Evolutionary conservation across 306 rosid species (phyloP).

Genomic region (Rosa lucieae): DNA sequence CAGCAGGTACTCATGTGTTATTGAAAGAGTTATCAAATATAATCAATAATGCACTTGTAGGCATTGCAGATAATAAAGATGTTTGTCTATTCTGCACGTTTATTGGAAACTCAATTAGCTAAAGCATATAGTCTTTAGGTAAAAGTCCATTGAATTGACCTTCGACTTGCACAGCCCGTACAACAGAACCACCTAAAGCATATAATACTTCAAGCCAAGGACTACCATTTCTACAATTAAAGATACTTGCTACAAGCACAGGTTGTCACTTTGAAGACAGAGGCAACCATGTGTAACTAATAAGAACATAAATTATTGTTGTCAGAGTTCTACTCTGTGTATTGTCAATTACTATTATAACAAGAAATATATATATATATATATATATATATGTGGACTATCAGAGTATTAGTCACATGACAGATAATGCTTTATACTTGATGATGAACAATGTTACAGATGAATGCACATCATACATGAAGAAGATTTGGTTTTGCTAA

Average conservation of each 20-base stretch:
- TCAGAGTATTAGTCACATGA: background rate
- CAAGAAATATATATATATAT: background rate
- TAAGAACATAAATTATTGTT: background rate
- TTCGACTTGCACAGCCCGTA: no score
- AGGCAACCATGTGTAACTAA: background rate
- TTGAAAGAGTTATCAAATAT: no score
- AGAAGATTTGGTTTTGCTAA: no score
- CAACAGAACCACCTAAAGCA: conserved; percentile 20
- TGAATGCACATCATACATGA: background rate
- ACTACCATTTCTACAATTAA: conserved; percentile 45
- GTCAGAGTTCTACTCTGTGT: background rate
- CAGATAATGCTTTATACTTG: background rate
- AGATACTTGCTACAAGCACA: background rate
- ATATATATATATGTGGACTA: no score
- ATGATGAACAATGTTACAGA: background rate
- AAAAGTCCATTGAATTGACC: no score
- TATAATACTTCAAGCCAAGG: conserved; percentile 58
- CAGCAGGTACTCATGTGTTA: no score
- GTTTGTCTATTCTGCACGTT: no score
- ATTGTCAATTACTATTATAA: background rate
- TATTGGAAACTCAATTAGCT: no score
- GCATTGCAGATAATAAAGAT: no score
- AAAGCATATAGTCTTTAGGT: no score
- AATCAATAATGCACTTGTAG: no score
- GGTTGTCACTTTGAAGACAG: background rate